Evolutionary conservation across 2,329 filamentous ascomycete species (phyloP).

Genomic region (Colletotrichum paranaense): DNA sequence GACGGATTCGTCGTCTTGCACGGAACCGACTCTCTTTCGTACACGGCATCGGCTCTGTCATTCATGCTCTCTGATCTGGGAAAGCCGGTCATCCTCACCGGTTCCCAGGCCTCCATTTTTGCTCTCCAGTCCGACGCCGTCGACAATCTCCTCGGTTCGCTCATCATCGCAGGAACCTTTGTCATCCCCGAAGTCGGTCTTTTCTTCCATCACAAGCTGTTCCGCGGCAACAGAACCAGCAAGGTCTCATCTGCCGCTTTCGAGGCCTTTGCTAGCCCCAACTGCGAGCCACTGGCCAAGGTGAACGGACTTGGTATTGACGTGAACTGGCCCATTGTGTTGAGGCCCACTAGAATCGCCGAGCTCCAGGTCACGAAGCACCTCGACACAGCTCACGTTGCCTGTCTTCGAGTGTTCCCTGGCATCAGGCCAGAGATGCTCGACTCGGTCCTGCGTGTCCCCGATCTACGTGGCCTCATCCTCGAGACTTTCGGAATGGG

Average conservation of each 20-base stretch:
- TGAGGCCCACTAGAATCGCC: conserved; percentile 78
- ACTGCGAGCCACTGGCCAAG: conserved; percentile 82
- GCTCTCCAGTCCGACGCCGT: conserved; percentile 91
- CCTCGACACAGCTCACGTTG: conserved; percentile 88
- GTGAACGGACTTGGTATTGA: conserved; percentile 85
- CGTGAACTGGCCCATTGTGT: conserved; percentile 83
- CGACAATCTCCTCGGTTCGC: conserved; percentile 87
- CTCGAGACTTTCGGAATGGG: conserved; percentile 95
- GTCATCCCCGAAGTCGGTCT: conserved; percentile 93
- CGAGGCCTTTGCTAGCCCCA: conserved; percentile 90
- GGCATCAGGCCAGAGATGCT: conserved; percentile 96
- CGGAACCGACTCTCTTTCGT: conserved; percentile 89
- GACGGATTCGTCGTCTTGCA: conserved; percentile 93
- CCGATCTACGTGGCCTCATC: conserved; percentile 83
- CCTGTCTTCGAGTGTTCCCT: conserved; percentile 89
- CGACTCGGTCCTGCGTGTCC: conserved; percentile 81
- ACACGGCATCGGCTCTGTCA: conserved; percentile 89
- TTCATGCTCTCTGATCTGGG: conserved; percentile 94
- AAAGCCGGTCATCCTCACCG: conserved; percentile 90
- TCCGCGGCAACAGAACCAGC: conserved; percentile 87
- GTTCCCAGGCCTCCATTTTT: conserved; percentile 87
- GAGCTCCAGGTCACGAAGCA: conserved; percentile 80
- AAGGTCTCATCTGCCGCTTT: conserved; percentile 91
- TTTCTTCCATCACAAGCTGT: conserved; percentile 93
- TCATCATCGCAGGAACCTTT: conserved; percentile 92